Conservation (phyloP, 2,329 filamentous ascomycete genomes). For the Gnomoniopsis sp. region DNA sequence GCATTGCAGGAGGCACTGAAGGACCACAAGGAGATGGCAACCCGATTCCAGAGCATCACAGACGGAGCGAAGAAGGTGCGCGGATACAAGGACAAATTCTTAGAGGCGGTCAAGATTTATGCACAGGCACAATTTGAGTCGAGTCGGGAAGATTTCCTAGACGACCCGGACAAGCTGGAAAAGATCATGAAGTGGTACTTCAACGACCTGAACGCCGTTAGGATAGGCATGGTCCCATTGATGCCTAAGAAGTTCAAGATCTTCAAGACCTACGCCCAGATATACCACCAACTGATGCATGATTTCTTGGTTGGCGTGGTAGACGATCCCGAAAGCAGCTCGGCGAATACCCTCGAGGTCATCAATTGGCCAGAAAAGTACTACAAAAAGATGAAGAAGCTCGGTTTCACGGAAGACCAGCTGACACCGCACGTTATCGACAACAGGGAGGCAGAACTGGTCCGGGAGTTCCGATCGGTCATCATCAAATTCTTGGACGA, state of each 20-base stretch:
- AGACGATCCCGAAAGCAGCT: conserved; percentile 79
- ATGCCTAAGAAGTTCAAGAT: conserved; percentile 98
- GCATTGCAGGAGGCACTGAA: conserved; percentile 92
- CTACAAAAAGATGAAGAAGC: conserved; percentile 90
- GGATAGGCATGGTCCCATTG: conserved; percentile 83
- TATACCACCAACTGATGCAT: conserved; percentile 94
- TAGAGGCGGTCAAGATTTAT: conserved; percentile 72
- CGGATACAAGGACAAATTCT: conserved; percentile 95
- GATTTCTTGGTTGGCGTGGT: conserved; percentile 83
- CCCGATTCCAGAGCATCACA: conserved; percentile 91
- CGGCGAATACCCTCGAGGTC: conserved; percentile 84
- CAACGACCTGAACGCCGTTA: conserved; percentile 93
- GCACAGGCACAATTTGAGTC: conserved; percentile 72
- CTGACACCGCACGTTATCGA: conserved; percentile 84
- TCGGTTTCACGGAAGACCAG: conserved; percentile 75
- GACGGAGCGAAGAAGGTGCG: conserved; percentile 87
- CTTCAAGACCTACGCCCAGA: conserved; percentile 80
- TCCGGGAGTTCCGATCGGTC: conserved; percentile 89
- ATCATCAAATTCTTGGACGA: conserved; percentile 95
- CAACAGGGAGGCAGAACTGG: conserved; percentile 82
- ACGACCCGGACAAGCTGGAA: conserved; percentile 77
- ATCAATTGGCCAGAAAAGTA: conserved; percentile 96
- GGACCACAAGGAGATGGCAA: conserved; percentile 92
- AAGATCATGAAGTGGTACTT: conserved; percentile 96
- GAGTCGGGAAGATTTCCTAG: conserved; percentile 71